A percentile compares a stretch with the other conserved stretches of the same genome.
phyloP scores from a whole-genome alignment of 1,284 basidiomycete genomes.

The Irpex sp. region DNA sequence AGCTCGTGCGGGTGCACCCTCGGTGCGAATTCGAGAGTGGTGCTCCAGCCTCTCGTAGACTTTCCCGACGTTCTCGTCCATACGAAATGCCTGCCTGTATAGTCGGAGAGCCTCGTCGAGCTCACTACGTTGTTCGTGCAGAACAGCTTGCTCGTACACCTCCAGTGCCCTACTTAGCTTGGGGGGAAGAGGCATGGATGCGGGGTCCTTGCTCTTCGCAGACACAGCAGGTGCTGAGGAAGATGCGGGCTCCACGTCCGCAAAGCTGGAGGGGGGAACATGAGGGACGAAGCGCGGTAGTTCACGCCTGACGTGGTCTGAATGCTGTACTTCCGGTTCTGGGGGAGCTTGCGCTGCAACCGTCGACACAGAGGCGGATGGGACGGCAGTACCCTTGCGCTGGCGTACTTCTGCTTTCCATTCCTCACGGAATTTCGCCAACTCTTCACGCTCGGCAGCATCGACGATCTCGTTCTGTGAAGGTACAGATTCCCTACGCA shows the following conservation, averaged over 20 bases:
- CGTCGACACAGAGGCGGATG: background rate
- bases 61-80: conserved; percentile 67
- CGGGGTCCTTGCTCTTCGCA: background rate
- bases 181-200: conserved; percentile 25
- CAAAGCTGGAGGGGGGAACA: background rate
- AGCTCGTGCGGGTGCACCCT: background rate
- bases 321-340: background rate
- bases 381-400: conserved; percentile 21
- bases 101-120: conserved; percentile 71
- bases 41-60: conserved; percentile 54
- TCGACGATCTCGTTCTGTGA: background rate
- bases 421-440: conserved; percentile 66
- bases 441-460: conserved; percentile 33
- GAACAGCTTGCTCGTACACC: conserved; percentile 67
- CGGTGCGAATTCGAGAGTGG: background rate
- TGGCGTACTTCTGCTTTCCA: conserved; percentile 70
- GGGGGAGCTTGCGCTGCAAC: background rate
- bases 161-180: conserved; percentile 50
- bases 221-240: background rate
- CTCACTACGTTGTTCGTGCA: conserved; percentile 68
- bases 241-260: background rate
- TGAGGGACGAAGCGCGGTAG: background rate
- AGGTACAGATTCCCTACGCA: background rate
- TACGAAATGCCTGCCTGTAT: conserved; percentile 77
- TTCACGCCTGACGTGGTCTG: background rate